A percentile compares a stretch with the other conserved stretches of the same genome.
Conservation (phyloP, 495 filamentous ascomycete genomes). For the Neurospora sp. region DNA sequence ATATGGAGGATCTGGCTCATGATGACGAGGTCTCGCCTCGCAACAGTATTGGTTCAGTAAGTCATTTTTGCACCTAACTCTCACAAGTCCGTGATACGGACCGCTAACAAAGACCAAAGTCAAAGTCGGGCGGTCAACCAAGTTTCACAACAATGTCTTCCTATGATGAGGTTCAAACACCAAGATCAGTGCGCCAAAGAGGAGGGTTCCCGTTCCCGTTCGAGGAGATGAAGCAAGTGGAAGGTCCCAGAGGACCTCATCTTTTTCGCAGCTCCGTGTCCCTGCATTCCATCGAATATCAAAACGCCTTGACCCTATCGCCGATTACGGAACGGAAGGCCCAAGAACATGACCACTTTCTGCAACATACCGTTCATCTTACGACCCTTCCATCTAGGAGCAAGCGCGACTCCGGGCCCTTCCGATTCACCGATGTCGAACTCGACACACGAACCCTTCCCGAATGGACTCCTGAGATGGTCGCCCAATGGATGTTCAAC, state of each 20-base stretch:
- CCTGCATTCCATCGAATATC: conserved; percentile 42
- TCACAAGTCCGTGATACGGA: neutral
- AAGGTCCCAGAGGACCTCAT: conserved; percentile 78
- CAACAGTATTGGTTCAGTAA: conserved; percentile 56
- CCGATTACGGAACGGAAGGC: conserved; percentile 44
- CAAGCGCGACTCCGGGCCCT: conserved; percentile 27
- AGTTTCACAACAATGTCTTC: conserved; percentile 69
- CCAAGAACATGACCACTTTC: conserved; percentile 23
- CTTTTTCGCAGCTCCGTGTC: conserved; percentile 62
- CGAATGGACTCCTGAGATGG: conserved; percentile 62
- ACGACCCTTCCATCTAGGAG: conserved; percentile 22
- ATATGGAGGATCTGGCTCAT: conserved; percentile 37
- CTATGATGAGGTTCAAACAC: conserved; percentile 65
- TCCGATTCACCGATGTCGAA: conserved; percentile 42
- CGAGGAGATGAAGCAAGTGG: conserved; percentile 46
- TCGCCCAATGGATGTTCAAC: conserved; percentile 70
- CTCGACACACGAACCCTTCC: conserved; percentile 48
- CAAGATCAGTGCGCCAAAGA: conserved; percentile 40
- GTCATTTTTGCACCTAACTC: conserved; percentile 16
- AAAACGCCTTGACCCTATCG: conserved; percentile 55
- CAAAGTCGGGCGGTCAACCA: conserved; percentile 35
- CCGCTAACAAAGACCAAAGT: conserved; percentile 29
- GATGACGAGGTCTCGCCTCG: conserved; percentile 56
- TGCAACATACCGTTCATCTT: conserved; percentile 23
- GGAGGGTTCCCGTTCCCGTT: conserved; percentile 20